These are phyloP conservation scores for Kalmusia sp. DNA, from an alignment of 2,329 filamentous ascomycete species.

Conservation along the genomic window DNA sequence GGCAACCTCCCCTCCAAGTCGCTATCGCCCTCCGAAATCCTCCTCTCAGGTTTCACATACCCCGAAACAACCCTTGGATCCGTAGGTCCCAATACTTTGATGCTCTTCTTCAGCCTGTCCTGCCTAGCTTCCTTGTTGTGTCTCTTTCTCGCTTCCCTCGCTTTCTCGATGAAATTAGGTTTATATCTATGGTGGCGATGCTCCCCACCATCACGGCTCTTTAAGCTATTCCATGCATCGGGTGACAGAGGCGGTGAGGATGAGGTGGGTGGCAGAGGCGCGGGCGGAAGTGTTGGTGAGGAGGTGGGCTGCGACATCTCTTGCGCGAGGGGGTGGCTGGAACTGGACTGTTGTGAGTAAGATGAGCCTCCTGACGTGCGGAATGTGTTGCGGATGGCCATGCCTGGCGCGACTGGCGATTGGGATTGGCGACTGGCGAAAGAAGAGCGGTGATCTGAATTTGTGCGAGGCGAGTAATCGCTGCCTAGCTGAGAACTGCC, in stretches of 20 bases:
- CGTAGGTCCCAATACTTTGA: conserved; percentile 37
- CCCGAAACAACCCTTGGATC: conserved; percentile 27
- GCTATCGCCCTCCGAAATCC: background rate
- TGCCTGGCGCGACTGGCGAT: conserved; percentile 9
- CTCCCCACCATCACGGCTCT: conserved; percentile 10
- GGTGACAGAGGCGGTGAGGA: conserved; percentile 5
- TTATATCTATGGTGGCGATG: conserved; percentile 10
- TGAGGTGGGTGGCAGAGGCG: conserved; percentile 7
- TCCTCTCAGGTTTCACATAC: conserved; percentile 12
- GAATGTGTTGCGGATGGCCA: conserved; percentile 11
- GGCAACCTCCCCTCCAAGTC: conserved; percentile 12
- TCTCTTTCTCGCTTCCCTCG: conserved; percentile 29
- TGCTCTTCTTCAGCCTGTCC: conserved; percentile 40
- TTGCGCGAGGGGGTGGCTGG: conserved; percentile 14
- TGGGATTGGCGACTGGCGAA: conserved; percentile 19
- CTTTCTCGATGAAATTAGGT: conserved; percentile 28
- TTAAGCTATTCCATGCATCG: conserved; percentile 1
- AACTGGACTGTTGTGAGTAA: conserved; percentile 12
- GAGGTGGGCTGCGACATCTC: conserved; percentile 15
- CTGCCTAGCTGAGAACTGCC: conserved; percentile 3
- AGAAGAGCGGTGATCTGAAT: conserved; percentile 20
- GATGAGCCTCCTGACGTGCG: conserved; percentile 16
- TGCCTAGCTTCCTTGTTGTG: conserved; percentile 28
- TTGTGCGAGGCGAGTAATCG: conserved; percentile 6
- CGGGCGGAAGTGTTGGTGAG: too few species aligned